These are phyloP conservation scores for Salvia rosmarinus DNA, from an alignment of 257 asterid genomes.

Conservation along the genomic window DNA sequence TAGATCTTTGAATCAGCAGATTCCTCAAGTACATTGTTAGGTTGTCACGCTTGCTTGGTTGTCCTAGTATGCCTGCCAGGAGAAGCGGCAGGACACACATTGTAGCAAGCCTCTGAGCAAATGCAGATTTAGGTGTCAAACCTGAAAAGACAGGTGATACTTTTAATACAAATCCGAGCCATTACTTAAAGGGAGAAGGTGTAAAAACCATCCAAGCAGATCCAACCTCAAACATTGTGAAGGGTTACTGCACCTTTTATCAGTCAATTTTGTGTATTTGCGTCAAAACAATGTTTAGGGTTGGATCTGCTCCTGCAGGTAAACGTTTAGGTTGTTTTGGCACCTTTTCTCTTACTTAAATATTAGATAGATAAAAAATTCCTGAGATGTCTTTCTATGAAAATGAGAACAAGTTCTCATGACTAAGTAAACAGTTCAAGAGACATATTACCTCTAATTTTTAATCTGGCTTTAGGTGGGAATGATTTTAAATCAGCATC, in stretches of 20 bases:
- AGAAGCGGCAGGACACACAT: conserved; percentile 90
- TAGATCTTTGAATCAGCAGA: conserved; percentile 65
- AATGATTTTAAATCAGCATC: conserved; percentile 66
- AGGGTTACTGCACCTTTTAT: too few relatives aligned
- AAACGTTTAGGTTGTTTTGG: background rate
- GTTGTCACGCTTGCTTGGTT: conserved; percentile 66
- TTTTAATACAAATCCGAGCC: conserved; percentile 18
- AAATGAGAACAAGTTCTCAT: conserved; percentile 20
- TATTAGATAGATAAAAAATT: background rate
- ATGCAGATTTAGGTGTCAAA: conserved; percentile 73
- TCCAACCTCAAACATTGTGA: too few relatives aligned
- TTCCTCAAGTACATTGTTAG: conserved; percentile 74
- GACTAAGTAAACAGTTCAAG: conserved; percentile 18
- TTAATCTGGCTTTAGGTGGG: conserved; percentile 59
- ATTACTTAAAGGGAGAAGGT: background rate
- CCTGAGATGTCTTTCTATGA: conserved; percentile 15
- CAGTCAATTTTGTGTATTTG: background rate
- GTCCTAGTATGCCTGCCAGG: conserved; percentile 94
- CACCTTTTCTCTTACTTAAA: background rate
- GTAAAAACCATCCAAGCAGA: too few relatives aligned
- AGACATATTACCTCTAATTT: conserved; percentile 56
- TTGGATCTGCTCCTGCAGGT: background rate
- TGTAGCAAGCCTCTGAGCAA: conserved; percentile 71
- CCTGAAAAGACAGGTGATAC: conserved; percentile 45
- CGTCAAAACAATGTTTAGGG: background rate